Evolutionary conservation across 2,329 filamentous ascomycete species (phyloP), one percentile per base, ranked within the genome.

Genomic region (Venturia asperata): DNA sequence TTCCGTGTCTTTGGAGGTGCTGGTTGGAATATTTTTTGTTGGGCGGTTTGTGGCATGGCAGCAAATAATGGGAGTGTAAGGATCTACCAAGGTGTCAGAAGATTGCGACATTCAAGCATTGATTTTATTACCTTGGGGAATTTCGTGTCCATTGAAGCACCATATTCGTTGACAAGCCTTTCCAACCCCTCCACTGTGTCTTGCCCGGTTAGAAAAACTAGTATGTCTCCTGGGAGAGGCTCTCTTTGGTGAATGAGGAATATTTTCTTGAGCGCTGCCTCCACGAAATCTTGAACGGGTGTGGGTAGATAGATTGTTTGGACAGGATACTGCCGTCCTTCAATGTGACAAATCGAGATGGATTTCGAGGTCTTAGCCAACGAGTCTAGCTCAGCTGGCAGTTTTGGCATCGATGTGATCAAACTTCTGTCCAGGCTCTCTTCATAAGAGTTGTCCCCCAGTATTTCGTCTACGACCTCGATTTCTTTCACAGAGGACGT

Each of bases 141-240:
- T n/a, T 88, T 85, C 13, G 86, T 85, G 10, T 88, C 85, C 71
- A 97, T 82, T 0, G 85, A 87, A 19, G 81, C 79, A 0, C 89
- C 87, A 68, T 92, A 89, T 66, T 95, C 89, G 68, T 93, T 90
- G 41, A 97, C 86, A 0, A 95, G 81, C 64, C 87, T 85, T 72
- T 95, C 89, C 0, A 92, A 82, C 0, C 85, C 83, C 70, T 97
- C 92, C 34, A 99, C 96, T 5, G 93, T 91, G 70, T 97, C 93
- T 71, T 97, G 92, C 0, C 94, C 94, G 0, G 90, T 92, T 15
- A 99, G 79, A 72, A 99, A 99, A 0, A 92, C 92, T 0, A 99
- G 80, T 9, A 99, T 89, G 73, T 97, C 94, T 34, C 95, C 94
- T 0, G 94, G 93, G n/a, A 96, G 82, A 0, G 92, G 90, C 70